Percentiles rank a stretch among this genome's conserved stretches.
phyloP scores from a whole-genome alignment of 1,284 basidiomycete genomes.

The Macrocybe sp. region DNA sequence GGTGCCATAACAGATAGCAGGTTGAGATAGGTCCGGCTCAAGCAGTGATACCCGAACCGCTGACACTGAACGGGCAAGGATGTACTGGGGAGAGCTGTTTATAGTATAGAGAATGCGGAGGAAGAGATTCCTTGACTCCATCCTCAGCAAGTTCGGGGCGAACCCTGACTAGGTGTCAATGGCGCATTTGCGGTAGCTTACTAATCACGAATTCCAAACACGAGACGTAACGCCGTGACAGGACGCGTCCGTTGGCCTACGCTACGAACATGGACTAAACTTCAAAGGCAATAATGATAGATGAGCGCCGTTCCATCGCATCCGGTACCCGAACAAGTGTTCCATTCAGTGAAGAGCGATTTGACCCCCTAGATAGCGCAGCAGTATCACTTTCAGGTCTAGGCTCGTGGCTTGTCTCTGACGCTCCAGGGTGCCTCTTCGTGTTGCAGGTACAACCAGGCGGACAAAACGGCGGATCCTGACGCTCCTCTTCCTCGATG shows the following conservation, averaged over 20 bases:
- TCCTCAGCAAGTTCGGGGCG: slow-evolving; percentile 2
- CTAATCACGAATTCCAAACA: slow-evolving; percentile 7
- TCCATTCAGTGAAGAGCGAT: slow-evolving; percentile 16
- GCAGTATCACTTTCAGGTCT: neutral
- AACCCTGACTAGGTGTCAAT: neutral
- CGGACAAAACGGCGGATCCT: slow-evolving; percentile 12
- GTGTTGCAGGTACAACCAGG: slow-evolving; percentile 18
- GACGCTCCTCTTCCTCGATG: slow-evolving; percentile 3
- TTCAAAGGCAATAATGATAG: slow-evolving; percentile 31
- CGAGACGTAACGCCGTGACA: slow-evolving; percentile 12
- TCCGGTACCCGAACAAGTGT: slow-evolving; percentile 33
- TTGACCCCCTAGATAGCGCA: neutral
- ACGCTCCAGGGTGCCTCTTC: slow-evolving; percentile 8
- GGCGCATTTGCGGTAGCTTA: slow-evolving; percentile 4
- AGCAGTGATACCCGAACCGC: slow-evolving; percentile 32
- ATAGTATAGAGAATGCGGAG: slow-evolving; percentile 61
- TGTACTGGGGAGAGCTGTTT: slow-evolving; percentile 56
- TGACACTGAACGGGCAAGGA: slow-evolving; percentile 47
- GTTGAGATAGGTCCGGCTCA: slow-evolving; percentile 8
- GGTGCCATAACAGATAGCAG: slow-evolving; percentile 38
- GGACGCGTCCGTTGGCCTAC: slow-evolving; percentile 7
- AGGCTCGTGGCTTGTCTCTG: too few species aligned
- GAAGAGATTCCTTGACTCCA: slow-evolving; percentile 25
- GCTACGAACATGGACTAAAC: slow-evolving; percentile 12
- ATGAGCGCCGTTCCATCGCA: slow-evolving; percentile 29